Evolutionary conservation across 176 grass and related monocot species (phyloP).

Genomic region (Cymbopogon citratus): DNA sequence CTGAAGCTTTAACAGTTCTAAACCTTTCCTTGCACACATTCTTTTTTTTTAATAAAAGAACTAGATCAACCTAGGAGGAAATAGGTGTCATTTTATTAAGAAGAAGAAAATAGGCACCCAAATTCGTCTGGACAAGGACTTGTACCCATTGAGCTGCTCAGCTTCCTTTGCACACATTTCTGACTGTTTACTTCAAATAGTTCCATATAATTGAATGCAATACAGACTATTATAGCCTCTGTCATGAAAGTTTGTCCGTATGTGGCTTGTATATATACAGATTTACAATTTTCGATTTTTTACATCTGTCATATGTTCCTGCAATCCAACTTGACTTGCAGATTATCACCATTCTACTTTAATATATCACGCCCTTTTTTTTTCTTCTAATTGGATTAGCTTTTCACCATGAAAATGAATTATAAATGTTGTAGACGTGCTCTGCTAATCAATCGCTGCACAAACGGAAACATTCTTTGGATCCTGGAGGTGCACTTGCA

Average conservation of each 20-base stretch:
- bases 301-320: not conserved
- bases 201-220: not conserved
- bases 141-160: not conserved
- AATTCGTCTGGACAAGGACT: not conserved
- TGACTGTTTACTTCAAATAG: slow-evolving; percentile 6
- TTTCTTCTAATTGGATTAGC: not conserved
- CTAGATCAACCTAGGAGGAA: not conserved
- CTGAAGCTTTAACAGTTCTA: not conserved
- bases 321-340: slow-evolving; percentile 4
- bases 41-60: not conserved
- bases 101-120: not conserved
- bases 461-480: slow-evolving; percentile 47
- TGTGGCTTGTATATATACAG: not conserved
- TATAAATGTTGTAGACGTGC: slow-evolving; percentile 28
- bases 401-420: slow-evolving; percentile 8
- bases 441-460: slow-evolving; percentile 36
- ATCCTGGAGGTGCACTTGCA: slow-evolving; percentile 25
- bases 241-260: not conserved
- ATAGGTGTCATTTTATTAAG: not conserved
- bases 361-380: slow-evolving; percentile 1
- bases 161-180: not conserved
- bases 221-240: not conserved
- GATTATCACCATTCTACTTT: slow-evolving; percentile 16
- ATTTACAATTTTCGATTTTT: not conserved
- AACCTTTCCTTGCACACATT: not conserved